Base-by-base conservation (phyloP, 805 yeast genomes). In the Sugiyamaella americana region DNA sequence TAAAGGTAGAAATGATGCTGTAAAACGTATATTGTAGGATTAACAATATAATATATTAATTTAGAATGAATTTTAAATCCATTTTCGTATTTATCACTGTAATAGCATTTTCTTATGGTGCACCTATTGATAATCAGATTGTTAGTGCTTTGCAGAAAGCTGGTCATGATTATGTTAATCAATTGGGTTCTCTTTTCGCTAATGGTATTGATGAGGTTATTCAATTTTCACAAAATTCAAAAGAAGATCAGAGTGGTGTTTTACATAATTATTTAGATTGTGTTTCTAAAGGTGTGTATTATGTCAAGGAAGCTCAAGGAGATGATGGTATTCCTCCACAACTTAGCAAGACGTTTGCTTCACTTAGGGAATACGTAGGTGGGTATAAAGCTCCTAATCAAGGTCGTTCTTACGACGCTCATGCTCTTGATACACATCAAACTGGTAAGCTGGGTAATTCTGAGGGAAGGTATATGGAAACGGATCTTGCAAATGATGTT, bases 381-480 rank as follows among this genome's bases (percentile, higher is more conserved):
- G 13, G 32, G 11, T 26, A 26, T 13, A 26, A 26, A 13, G 11
- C 32, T 26, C 32, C 32, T 26, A 26, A 8, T 26, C n/a, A n/a
- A n/a, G n/a, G n/a, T n/a, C n/a, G n/a, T n/a, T 26, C 32, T 26
- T 26, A 26, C 32, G 32, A 26, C 32, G n/a, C n/a, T n/a, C n/a
- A n/a, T n/a, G 11, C 32, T 13, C 13, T 26, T 8, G 11, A 8
- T 13, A 26, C 32, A 8, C 11, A 26, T 13, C 32, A 26, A 26
- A 26, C 32, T 13, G 32, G 32, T 26, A 8, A 8, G 11, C 8
- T 26, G 32, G 45, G 45, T 3, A 29, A 30, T 21, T 42, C 45
- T 4, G 45, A 42, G 18, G 45, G 45, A 32, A 23, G 40, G 17
- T n/a, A 16, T 26, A 42, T 43, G 46, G 23, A 37, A 37, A 41